Evolutionary conservation across 257 asterid species (phyloP).

Genomic region (Nicotiana paniculata): DNA sequence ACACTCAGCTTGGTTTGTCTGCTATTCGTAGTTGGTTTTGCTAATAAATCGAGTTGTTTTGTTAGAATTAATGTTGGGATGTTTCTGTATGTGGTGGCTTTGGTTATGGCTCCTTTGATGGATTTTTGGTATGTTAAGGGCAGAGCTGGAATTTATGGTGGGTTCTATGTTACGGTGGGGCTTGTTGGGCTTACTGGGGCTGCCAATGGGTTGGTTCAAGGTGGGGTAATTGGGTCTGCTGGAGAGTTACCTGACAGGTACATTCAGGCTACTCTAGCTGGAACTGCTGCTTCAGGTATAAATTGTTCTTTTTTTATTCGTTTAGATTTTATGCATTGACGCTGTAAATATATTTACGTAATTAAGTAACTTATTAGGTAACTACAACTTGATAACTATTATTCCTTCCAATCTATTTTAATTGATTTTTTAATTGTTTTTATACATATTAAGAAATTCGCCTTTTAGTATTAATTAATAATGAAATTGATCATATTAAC

Average conservation of each 20-base stretch:
- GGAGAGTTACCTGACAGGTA: slow-evolving; percentile 88
- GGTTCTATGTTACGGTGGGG: slow-evolving; percentile 53
- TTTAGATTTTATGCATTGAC: background rate
- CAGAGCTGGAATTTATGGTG: slow-evolving; percentile 58
- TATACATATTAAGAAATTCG: too few relatives aligned
- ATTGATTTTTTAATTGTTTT: too few relatives aligned
- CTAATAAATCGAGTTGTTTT: slow-evolving; percentile 43
- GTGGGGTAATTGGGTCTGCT: slow-evolving; percentile 78
- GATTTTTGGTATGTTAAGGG: slow-evolving; percentile 74
- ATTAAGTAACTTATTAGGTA: too few relatives aligned
- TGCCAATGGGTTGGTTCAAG: slow-evolving; percentile 91
- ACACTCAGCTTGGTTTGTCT: slow-evolving; percentile 42
- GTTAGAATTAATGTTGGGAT: slow-evolving; percentile 66
- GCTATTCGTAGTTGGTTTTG: slow-evolving; percentile 49
- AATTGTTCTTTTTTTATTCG: background rate
- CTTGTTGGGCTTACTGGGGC: slow-evolving; percentile 56
- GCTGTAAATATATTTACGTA: too few relatives aligned
- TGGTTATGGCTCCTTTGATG: slow-evolving; percentile 63
- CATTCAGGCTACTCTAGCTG: slow-evolving; percentile 92
- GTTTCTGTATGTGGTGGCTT: slow-evolving; percentile 46
- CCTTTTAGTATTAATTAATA: too few relatives aligned
- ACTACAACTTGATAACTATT: too few relatives aligned
- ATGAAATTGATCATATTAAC: too few relatives aligned
- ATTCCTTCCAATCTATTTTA: too few relatives aligned
- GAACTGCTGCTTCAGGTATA: slow-evolving; percentile 92